phyloP scores from a whole-genome alignment of 495 filamentous ascomycete species.

The Talaromyces thailandensis region DNA sequence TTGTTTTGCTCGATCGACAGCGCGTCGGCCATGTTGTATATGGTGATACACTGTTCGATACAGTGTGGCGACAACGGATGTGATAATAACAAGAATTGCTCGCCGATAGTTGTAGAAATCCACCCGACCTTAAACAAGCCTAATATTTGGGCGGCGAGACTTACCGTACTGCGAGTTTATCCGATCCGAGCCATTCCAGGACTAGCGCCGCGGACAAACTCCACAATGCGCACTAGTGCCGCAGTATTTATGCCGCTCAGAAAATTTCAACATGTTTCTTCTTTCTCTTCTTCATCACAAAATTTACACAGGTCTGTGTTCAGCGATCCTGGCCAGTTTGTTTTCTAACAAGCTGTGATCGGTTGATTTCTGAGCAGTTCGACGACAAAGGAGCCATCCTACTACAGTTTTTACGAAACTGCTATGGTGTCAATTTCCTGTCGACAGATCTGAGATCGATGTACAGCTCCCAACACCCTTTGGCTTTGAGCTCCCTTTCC shows the following conservation, averaged over 20 bases:
- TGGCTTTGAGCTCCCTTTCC: conserved; percentile 61
- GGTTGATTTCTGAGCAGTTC: conserved; percentile 79
- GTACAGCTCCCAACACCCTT: conserved; percentile 27
- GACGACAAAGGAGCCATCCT: conserved; percentile 76
- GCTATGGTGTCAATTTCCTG: conserved; percentile 78
- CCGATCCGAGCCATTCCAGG: conserved; percentile 7
- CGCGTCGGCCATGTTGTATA: conserved; percentile 59
- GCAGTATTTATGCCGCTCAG: conserved; percentile 10
- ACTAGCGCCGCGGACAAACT: conserved; percentile 14
- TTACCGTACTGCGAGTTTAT: conserved; percentile 5
- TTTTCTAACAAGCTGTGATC: conserved; percentile 42
- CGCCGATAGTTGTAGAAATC: conserved; percentile 31
- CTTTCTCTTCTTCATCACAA: conserved; percentile 27
- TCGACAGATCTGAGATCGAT: conserved; percentile 89
- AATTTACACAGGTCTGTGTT: conserved; percentile 65
- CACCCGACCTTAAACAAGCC: background rate
- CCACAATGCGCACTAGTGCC: background rate
- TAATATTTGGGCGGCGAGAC: background rate
- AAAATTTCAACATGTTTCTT: conserved; percentile 15
- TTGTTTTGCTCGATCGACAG: conserved; percentile 91
- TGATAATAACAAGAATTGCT: conserved; percentile 19
- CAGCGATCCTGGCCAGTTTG: conserved; percentile 56
- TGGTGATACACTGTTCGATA: background rate
- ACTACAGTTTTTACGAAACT: conserved; percentile 8
- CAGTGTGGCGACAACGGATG: background rate